Evolutionary conservation across 768 basidiomycete species (phyloP).

Genomic region (Termitomyces sp.): DNA sequence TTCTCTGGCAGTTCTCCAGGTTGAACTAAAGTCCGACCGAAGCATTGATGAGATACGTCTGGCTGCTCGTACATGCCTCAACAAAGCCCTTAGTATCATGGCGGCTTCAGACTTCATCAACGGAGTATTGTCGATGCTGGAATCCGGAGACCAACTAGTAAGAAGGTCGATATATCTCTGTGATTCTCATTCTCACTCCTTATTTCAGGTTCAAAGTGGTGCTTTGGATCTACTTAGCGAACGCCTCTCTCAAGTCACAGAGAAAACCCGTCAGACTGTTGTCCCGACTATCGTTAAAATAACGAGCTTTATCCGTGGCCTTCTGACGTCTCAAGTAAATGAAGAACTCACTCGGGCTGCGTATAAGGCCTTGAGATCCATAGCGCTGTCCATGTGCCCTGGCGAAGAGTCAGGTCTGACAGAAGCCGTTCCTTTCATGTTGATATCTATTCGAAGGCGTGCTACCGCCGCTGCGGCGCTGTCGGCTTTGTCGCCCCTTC

Average conservation of each 20-base stretch:
- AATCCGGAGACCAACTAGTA: conserved; percentile 49
- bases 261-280: conserved; percentile 46
- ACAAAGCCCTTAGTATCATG: conserved; percentile 54
- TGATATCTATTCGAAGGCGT: conserved; percentile 42
- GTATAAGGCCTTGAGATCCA: conserved; percentile 53
- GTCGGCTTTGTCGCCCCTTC: conserved; percentile 51
- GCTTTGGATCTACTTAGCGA: conserved; percentile 67
- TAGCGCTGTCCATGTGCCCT: conserved; percentile 50
- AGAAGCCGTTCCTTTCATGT: conserved; percentile 50
- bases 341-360: conserved; percentile 38
- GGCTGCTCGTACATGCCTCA: conserved; percentile 46
- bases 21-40: conserved; percentile 22
- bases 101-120: conserved; percentile 65
- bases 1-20: conserved; percentile 34
- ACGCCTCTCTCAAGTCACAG: conserved; percentile 57
- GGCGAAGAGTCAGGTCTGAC: conserved; percentile 68
- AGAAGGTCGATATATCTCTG: conserved; percentile 12
- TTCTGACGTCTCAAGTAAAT: conserved; percentile 39
- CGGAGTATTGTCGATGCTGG: conserved; percentile 50
- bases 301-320: conserved; percentile 39
- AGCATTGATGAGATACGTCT: conserved; percentile 39
- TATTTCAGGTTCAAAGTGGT: conserved; percentile 53
- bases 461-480: conserved; percentile 38
- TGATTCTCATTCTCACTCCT: conserved; percentile 1
- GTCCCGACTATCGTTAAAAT: conserved; percentile 48